Base-by-base conservation (phyloP, 306 rosid species). In the Prunus mume region DNA sequence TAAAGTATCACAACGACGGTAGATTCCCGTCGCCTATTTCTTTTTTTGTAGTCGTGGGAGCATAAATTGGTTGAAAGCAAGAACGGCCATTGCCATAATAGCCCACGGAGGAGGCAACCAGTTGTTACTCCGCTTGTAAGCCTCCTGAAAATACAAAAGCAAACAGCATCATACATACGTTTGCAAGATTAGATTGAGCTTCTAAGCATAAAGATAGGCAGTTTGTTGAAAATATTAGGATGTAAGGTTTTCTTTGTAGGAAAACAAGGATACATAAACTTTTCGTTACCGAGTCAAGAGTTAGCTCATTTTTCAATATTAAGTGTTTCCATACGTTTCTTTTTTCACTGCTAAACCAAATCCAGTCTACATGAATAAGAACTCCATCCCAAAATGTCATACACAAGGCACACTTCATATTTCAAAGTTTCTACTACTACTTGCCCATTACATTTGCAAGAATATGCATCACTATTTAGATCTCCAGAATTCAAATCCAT, bases 31-130 rank as follows among this genome's bases (percentile, higher is more conserved):
- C 9, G 2, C 43, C 43, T 38, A 38, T 38, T 38, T 38, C 43
- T 38, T 38, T 38, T 38, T 38, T 7, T 20, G 38, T 18, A 25
- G 22, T 76, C 90, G 79, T 54, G 92, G 95, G 20, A 88, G 74
- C 97, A 94, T 91, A 75, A 94, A 90, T 78, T 94, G 97, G 45
- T 94, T 92, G 74, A 90, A 94, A 45, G 96, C 98, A 74, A 94
- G 97, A 68, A 94, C 20, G 63, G 83, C 5, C 88, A 92, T 71
- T 2, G 95, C 95, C 83, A 86, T 41, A 46, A 94, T 91, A 65
- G 96, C 93, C 98, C 98, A 94, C 50, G 92, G 90, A 86, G 98
- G 96, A 72, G 98, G 98, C 72, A 91, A 68, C 98, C 97, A 87
- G 75, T 85, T 87, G 83, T 89, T 94, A 80, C 83, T 89, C 47